These are phyloP conservation scores for Mycotypha africana DNA, from an alignment of 371 early-diverging fungal species.

Conservation along the genomic window DNA sequence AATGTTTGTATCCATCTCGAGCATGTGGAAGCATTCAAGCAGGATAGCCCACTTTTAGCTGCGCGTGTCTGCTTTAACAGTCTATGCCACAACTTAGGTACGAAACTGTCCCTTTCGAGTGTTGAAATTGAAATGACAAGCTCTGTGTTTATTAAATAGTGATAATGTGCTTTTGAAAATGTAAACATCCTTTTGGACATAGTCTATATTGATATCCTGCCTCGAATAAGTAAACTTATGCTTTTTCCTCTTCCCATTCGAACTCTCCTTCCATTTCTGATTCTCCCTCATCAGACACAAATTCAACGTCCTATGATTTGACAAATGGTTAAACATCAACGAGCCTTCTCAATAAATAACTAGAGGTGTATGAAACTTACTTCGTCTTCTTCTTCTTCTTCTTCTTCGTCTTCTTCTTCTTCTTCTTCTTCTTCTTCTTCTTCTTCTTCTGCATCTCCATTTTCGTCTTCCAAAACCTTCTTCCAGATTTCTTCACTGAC, in stretches of 20 bases:
- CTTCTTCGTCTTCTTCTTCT: conserved; percentile 51
- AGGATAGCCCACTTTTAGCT: too few species aligned
- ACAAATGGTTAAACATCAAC: background rate
- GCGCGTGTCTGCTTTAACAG: too few species aligned
- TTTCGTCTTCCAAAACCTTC: conserved; percentile 65
- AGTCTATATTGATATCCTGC: too few species aligned
- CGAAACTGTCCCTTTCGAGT: too few species aligned
- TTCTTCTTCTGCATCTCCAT: conserved; percentile 69
- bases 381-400: conserved; percentile 43
- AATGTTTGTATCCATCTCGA: too few species aligned
- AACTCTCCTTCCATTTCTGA: conserved; percentile 29
- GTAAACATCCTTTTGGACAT: too few species aligned
- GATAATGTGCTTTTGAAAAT: too few species aligned
- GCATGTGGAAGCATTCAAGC: too few species aligned
- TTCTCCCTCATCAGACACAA: conserved; percentile 30
- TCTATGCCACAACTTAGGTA: too few species aligned
- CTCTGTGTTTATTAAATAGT: too few species aligned
- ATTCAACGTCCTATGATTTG: conserved; percentile 14
- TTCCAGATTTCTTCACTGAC: conserved; percentile 88
- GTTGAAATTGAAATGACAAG: too few species aligned
- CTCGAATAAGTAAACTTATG: too few species aligned
- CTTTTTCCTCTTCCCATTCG: conserved; percentile 28
- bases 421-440: conserved; percentile 69
- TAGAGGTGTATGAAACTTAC: background rate
- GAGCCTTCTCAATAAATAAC: background rate